A percentile compares a stretch with the other conserved stretches of the same genome.
Evolutionary conservation across 257 asterid genomes (phyloP).

Genomic region (Solanum virginianum): DNA sequence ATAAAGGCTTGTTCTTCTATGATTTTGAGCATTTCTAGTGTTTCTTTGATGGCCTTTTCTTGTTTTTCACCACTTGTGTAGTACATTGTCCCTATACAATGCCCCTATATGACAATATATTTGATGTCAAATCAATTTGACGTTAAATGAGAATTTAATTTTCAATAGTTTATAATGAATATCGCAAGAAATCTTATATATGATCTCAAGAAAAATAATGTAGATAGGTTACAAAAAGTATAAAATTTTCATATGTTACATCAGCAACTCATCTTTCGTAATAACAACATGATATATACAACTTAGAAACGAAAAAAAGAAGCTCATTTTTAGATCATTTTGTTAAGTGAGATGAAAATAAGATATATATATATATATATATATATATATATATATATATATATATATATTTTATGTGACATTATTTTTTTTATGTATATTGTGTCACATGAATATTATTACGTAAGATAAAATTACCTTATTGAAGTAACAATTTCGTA

Average conservation of each 20-base stretch:
- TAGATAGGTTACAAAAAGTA: not conserved
- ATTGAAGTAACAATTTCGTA: not conserved
- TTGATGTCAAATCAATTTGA: not conserved
- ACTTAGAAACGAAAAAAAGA: not conserved
- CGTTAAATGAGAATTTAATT: not conserved
- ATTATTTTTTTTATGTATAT: no score
- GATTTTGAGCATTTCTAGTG: conserved; percentile 2
- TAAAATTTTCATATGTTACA: not conserved
- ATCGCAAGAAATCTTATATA: not conserved
- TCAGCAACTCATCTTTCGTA: not conserved
- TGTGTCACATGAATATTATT: no score
- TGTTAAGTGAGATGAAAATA: no score
- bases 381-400: no score
- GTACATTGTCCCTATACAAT: not conserved
- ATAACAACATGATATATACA: not conserved
- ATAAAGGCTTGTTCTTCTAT: not conserved
- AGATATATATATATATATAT: no score
- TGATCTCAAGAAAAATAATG: not conserved
- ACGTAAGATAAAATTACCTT: not conserved
- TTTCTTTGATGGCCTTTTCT: conserved; percentile 2
- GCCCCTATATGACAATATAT: not conserved
- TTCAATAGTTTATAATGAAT: not conserved
- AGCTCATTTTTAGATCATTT: not conserved
- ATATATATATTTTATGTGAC: no score
- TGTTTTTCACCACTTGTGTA: not conserved